Evolutionary conservation across 441 rosid genomes (phyloP), one percentile per base, ranked within the genome.

Genomic region (Gossypium aridum): DNA sequence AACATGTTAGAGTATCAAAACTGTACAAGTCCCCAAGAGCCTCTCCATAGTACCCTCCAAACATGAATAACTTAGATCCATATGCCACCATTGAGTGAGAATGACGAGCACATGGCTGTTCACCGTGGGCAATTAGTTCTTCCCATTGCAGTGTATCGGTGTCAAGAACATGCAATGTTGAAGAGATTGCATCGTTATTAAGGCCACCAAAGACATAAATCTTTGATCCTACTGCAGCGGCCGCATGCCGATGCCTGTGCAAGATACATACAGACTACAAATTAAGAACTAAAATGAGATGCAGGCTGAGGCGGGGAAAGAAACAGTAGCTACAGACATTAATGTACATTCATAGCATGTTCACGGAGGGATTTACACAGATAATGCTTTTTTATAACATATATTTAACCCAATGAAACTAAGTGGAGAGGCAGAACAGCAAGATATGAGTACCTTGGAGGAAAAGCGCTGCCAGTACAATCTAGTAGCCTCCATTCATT

Each of bases 231-330:
- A 89, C 75, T 79, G 80, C 93, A 45, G 92, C 87, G 14, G 97
- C 97, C 51, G 97, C 90, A 78, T 95, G 98, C 20, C 97, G 89
- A 79, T 96, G 98, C 92, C 99, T 91, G 86, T 66, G 16, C 54
- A 59, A 73, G 71, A 72, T 16, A 76, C 61, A 75, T 53, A 73
- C 39, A 60, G 51, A 61, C 14, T 28, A 53, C 25, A 70, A 23
- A 72, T 39, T 77, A 68, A 73, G 54, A 79, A 37, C 69, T 26
- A n/a, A 70, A 54, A 54, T 23, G 31, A 25, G 17, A 55, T 10
- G 39, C 16, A 4, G 31, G 25, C 22, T 39, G 4, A 53, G 2
- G 37, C 26, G 0, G 60, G 3, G 25, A 61, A 65, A 49, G 22
- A 25, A 51, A 63, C 26, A 59, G 45, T 9, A 57, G n/a, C 69